Percentiles rank a stretch among this genome's conserved stretches.
Conservation (phyloP, 139 green algal genomes). For the Raphidocelis subcapitata region DNA sequence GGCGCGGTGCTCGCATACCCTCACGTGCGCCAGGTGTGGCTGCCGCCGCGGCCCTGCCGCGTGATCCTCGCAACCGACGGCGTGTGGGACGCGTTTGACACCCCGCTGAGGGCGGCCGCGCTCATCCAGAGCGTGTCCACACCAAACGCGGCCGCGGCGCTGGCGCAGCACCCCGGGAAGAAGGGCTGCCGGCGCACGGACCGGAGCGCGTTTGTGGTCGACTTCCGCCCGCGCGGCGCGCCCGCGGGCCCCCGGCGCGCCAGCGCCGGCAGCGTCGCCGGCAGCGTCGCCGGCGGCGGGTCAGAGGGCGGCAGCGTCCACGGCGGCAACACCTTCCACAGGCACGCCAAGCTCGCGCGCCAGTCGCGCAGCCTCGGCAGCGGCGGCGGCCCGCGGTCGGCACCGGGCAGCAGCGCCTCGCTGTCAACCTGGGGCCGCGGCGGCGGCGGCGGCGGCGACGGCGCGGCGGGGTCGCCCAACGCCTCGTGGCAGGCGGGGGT, state of each 20-base stretch:
- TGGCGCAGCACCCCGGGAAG: slow-evolving; percentile 1
- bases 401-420: too few relatives aligned
- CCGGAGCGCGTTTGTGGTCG: slow-evolving; percentile 14
- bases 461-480: too few relatives aligned
- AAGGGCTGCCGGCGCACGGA: slow-evolving; percentile 5
- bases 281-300: not conserved
- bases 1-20: slow-evolving; percentile 13
- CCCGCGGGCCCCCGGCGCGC: too few relatives aligned
- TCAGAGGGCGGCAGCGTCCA: too few relatives aligned
- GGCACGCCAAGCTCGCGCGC: too few relatives aligned
- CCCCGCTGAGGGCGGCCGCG: slow-evolving; percentile 8
- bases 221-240: not conserved
- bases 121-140: slow-evolving; percentile 2
- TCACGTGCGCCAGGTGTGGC: slow-evolving; percentile 16
- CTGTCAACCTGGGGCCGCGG: too few relatives aligned
- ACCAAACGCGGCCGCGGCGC: slow-evolving; percentile 12
- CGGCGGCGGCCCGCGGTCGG: too few relatives aligned
- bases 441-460: too few relatives aligned
- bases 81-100: slow-evolving; percentile 27
- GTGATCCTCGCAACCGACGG: slow-evolving; percentile 16
- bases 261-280: too few relatives aligned
- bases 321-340: too few relatives aligned
- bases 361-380: too few relatives aligned
- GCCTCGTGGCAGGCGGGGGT: too few relatives aligned
- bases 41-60: slow-evolving; percentile 6